Evolutionary conservation across 2,329 filamentous ascomycete genomes (phyloP), one percentile per base, ranked within the genome.

Genomic region (Ophiostoma ips): DNA sequence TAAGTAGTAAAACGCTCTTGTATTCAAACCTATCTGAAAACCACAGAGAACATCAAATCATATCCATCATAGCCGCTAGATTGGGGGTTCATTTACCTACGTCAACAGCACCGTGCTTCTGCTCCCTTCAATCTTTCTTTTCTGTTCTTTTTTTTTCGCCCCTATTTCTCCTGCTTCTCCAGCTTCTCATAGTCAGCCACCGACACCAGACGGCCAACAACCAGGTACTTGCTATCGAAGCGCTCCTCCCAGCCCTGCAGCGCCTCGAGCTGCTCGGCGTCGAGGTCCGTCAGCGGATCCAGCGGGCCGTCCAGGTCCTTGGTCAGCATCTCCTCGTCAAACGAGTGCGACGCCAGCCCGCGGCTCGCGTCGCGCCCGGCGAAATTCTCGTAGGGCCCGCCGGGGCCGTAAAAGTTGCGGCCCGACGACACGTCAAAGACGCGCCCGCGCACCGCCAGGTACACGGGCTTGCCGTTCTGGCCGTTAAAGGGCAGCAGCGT

Each of bases 351-450:
- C 1, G 92, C 90, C 53, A 98, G 69, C 1, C 92, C 92, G 48
- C 90, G 76, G 56, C 79, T 87, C 18, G 92, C 92, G 66, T 98
- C 92, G 36, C 89, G 74, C 0, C 92, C 92, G 0, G 92, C 92
- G 63, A 98, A 98, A 70, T 96, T 96, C 65, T 83, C 82, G 66
- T 98, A 98, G 2, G 90, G 88, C 0, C 90, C 90, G 12, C 88
- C 89, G 18, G 92, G 92, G 4, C 92, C 92, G 68, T 98, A 98
- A 67, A 96, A 96, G 71, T 94, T 89, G 61, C 83, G 79, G 21
- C 92, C 90, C 13, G 80, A 70, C 0, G 82, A 80, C 21, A 96
- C 90, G 63, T 98, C 92, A 64, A 95, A 96, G 55, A 96, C 83
- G 47, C 80, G 81, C 48, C 92, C 89, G 38, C 87, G 84, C 16